These are phyloP conservation scores for Sugiyamaella americana DNA, from an alignment of 805 yeast genomes.

Conservation along the genomic window DNA sequence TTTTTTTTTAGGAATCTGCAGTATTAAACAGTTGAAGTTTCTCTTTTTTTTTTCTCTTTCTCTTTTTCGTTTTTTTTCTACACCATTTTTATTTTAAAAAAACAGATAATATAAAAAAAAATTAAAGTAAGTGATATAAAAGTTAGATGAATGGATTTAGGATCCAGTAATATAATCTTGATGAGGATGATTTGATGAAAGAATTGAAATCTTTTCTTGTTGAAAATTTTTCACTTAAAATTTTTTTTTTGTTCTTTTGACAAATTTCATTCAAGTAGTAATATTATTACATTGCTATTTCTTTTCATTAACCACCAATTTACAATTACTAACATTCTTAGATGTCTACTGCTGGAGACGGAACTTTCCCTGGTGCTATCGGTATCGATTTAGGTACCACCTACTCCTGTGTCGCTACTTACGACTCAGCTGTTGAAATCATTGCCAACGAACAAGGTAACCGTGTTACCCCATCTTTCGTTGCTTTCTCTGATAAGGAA, in stretches of 20 bases:
- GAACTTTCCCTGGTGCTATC: constrained; percentile 98
- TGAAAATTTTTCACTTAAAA: not conserved
- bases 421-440: constrained; percentile 89
- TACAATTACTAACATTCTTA: constrained; percentile 4
- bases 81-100: not conserved
- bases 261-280: too few species aligned
- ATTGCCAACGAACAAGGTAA: constrained; percentile 98
- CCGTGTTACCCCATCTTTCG: constrained; percentile 95
- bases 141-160: not conserved
- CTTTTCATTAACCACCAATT: not conserved
- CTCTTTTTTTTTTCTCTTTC: constrained; percentile 3
- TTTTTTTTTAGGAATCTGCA: not conserved
- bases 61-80: not conserved
- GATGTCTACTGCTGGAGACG: constrained; percentile 52
- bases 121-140: not conserved
- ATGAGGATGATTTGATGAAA: not conserved
- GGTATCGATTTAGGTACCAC: constrained; percentile 99
- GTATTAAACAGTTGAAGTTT: not conserved
- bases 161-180: not conserved
- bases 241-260: too few species aligned
- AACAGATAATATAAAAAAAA: not conserved
- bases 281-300: not conserved
- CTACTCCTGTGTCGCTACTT: constrained; percentile 94
- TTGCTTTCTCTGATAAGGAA: constrained; percentile 89
- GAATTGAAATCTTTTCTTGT: not conserved